These are phyloP conservation scores for Wickerhamiella parazyma DNA, from an alignment of 805 yeast genomes.

Conservation along the genomic window DNA sequence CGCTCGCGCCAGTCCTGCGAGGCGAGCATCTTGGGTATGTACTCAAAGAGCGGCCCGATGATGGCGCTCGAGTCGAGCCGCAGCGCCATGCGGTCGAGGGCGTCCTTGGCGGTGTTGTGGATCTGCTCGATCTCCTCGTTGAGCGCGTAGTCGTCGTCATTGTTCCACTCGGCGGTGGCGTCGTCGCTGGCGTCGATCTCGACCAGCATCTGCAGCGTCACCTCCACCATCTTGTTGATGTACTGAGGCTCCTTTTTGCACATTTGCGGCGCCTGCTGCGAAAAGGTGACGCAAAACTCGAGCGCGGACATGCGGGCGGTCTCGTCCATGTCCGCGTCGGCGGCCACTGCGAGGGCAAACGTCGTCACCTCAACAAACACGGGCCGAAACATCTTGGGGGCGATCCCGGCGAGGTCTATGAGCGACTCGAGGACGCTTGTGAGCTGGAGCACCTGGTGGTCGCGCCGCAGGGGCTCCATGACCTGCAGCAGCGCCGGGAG, in stretches of 20 bases:
- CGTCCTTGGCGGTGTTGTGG: slow-evolving; percentile 83
- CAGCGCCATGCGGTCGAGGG: slow-evolving; percentile 82
- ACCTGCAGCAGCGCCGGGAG: slow-evolving; percentile 77
- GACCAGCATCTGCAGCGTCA: slow-evolving; percentile 72
- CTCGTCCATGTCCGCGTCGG: slow-evolving; percentile 67
- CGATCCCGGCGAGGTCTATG: slow-evolving; percentile 80
- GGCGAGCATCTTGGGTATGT: slow-evolving; percentile 67
- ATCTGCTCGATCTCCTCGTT: slow-evolving; percentile 74
- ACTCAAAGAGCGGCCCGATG: slow-evolving; percentile 77
- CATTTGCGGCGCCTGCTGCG: slow-evolving; percentile 92
- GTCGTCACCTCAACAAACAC: slow-evolving; percentile 82
- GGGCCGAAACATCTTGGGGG: slow-evolving; percentile 86
- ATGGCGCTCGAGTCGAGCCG: slow-evolving; percentile 70
- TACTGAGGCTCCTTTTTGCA: slow-evolving; percentile 68
- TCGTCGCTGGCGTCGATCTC: slow-evolving; percentile 85
- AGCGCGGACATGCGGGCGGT: slow-evolving; percentile 72
- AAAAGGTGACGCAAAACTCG: slow-evolving; percentile 78
- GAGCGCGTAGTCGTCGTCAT: slow-evolving; percentile 61
- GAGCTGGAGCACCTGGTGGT: slow-evolving; percentile 67
- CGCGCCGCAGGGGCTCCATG: slow-evolving; percentile 67
- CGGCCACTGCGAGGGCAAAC: slow-evolving; percentile 72
- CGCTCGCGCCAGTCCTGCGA: slow-evolving; percentile 84
- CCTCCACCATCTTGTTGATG: slow-evolving; percentile 55
- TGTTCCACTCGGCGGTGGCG: slow-evolving; percentile 78
- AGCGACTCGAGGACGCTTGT: slow-evolving; percentile 79